Evolutionary conservation across 2,329 filamentous ascomycete species (phyloP).

Genomic region (Chalaropsis thielavioides): DNA sequence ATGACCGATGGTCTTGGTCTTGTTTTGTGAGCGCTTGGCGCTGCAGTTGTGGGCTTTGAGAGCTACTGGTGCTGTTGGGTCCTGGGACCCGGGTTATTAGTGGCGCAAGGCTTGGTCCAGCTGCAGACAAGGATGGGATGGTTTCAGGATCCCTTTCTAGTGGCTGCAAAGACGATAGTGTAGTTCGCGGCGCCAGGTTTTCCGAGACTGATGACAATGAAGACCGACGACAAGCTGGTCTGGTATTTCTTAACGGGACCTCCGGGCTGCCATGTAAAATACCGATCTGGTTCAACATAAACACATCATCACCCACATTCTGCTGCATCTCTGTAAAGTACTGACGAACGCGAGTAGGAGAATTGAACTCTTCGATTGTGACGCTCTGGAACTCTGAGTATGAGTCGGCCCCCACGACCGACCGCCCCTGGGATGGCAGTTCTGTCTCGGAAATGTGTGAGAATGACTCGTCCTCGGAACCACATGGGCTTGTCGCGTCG

Average conservation of each 20-base stretch:
- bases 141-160: not conserved
- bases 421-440: constrained; percentile 25
- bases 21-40: not conserved
- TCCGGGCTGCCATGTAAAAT: not conserved
- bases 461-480: not conserved
- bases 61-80: not conserved
- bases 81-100: too few relatives aligned
- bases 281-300: not conserved
- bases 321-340: not conserved
- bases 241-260: not conserved
- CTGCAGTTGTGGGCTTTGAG: not conserved
- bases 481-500: not conserved
- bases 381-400: constrained; percentile 26
- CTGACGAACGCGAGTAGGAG: constrained; percentile 35
- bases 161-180: not conserved
- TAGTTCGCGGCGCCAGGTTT: not conserved
- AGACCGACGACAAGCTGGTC: not conserved
- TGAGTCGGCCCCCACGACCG: constrained; percentile 42
- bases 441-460: constrained; percentile 5
- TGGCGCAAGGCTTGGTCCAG: not conserved
- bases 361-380: constrained; percentile 25
- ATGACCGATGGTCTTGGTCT: too few relatives aligned
- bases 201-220: too few relatives aligned
- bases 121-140: constrained; percentile 3
- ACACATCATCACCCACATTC: not conserved